Conservation (phyloP, 1,284 basidiomycete species). For the Puccinia horiana region DNA sequence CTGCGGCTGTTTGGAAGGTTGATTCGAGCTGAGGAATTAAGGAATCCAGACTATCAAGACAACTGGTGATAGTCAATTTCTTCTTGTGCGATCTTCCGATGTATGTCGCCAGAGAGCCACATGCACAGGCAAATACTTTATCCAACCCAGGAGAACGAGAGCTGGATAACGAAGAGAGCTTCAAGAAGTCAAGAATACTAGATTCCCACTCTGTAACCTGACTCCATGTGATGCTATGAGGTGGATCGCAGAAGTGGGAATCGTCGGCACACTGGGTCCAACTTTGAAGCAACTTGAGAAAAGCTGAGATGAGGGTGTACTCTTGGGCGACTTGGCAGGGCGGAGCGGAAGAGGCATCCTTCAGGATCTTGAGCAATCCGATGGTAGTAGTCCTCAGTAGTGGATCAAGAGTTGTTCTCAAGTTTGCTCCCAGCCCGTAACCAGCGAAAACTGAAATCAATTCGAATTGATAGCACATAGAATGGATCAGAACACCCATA, state of each 20-base stretch:
- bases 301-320: constrained; percentile 39
- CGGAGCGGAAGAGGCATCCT: background rate
- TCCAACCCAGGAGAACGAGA: constrained; percentile 15
- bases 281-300: constrained; percentile 31
- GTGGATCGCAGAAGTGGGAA: constrained; percentile 41
- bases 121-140: constrained; percentile 18
- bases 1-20: background rate
- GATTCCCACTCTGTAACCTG: constrained; percentile 44
- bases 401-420: constrained; percentile 39
- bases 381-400: constrained; percentile 28
- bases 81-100: constrained; percentile 26
- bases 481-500: constrained; percentile 28
- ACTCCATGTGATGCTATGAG: constrained; percentile 50
- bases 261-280: constrained; percentile 47
- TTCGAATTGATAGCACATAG: constrained; percentile 28
- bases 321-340: constrained; percentile 1
- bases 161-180: constrained; percentile 4
- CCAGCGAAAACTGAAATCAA: constrained; percentile 33
- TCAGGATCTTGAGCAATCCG: constrained; percentile 19
- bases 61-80: background rate
- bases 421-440: constrained; percentile 45
- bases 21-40: constrained; percentile 27
- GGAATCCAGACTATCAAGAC: background rate
- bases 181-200: constrained; percentile 32
- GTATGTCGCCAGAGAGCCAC: constrained; percentile 18